Evolutionary conservation across 2,329 filamentous ascomycete genomes (phyloP).

Genomic region (Fusarium scirpi): DNA sequence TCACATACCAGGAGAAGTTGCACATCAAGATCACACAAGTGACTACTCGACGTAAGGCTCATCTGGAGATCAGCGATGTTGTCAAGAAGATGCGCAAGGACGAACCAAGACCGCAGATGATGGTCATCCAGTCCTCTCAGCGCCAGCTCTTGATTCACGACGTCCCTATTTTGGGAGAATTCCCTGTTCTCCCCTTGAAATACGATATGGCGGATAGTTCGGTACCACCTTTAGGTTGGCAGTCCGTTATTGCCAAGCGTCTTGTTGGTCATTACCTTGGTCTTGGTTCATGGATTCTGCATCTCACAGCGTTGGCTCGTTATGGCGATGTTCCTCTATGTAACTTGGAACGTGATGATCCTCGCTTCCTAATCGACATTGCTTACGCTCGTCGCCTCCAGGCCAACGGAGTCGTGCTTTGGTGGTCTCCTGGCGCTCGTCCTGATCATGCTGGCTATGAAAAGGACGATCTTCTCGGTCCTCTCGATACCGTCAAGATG

Average conservation of each 20-base stretch:
- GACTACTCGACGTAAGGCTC: conserved; percentile 87
- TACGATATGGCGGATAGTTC: conserved; percentile 87
- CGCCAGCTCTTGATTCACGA: conserved; percentile 84
- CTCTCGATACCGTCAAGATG: conserved; percentile 90
- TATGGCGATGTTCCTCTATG: conserved; percentile 96
- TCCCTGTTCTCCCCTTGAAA: conserved; percentile 84
- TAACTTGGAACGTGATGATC: conserved; percentile 94
- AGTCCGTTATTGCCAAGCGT: conserved; percentile 85
- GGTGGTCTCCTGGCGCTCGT: conserved; percentile 90
- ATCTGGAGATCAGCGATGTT: conserved; percentile 87
- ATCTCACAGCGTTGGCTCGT: conserved; percentile 86
- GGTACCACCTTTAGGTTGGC: conserved; percentile 93
- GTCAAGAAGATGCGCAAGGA: conserved; percentile 93
- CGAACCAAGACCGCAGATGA: conserved; percentile 80
- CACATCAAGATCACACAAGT: conserved; percentile 89
- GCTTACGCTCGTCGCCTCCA: conserved; percentile 92
- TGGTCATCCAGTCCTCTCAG: conserved; percentile 92
- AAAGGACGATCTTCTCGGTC: conserved; percentile 85
- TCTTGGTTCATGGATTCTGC: conserved; percentile 90
- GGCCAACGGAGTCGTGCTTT: conserved; percentile 91
- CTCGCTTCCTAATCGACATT: conserved; percentile 93
- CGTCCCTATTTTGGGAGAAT: conserved; percentile 83
- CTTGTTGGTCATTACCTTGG: conserved; percentile 91
- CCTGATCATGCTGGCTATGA: conserved; percentile 98
- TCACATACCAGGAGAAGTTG: conserved; percentile 87